Conservation (phyloP, 306 rosid species). For the Urtica urens region DNA sequence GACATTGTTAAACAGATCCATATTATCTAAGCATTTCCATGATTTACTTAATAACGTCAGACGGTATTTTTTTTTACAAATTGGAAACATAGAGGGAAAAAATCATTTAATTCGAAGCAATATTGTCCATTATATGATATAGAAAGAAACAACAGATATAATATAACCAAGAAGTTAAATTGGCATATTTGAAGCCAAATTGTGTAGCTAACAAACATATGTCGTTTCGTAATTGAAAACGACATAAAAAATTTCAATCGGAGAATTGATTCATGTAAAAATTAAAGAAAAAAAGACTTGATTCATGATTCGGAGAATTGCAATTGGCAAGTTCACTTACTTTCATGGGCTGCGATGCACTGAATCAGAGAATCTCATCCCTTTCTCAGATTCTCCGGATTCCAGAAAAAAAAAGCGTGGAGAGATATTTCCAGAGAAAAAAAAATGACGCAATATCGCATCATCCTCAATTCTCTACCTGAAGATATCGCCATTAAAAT, state of each 20-base stretch:
- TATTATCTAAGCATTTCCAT: too few relatives aligned
- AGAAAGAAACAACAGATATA: too few relatives aligned
- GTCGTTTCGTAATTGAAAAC: neutral
- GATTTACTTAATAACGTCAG: too few relatives aligned
- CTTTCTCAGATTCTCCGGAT: neutral
- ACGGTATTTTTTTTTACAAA: too few relatives aligned
- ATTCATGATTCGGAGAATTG: neutral
- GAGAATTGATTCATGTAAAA: neutral
- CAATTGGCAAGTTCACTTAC: neutral
- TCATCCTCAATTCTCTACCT: constrained; percentile 29
- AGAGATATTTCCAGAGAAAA: neutral
- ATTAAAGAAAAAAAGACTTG: too few relatives aligned
- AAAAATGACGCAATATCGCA: neutral
- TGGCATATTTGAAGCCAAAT: too few relatives aligned
- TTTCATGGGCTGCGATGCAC: neutral
- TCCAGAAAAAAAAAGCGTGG: neutral
- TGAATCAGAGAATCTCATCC: neutral
- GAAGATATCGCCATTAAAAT: constrained; percentile 53
- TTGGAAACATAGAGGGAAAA: too few relatives aligned
- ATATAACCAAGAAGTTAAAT: too few relatives aligned
- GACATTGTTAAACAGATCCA: too few relatives aligned
- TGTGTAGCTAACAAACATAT: too few relatives aligned
- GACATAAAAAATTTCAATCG: neutral
- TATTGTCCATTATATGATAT: too few relatives aligned
- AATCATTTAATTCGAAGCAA: too few relatives aligned